Evolutionary conservation across 345 rosid species (phyloP), one percentile per base, ranked within the genome.

Genomic region (Clausena lansium): DNA sequence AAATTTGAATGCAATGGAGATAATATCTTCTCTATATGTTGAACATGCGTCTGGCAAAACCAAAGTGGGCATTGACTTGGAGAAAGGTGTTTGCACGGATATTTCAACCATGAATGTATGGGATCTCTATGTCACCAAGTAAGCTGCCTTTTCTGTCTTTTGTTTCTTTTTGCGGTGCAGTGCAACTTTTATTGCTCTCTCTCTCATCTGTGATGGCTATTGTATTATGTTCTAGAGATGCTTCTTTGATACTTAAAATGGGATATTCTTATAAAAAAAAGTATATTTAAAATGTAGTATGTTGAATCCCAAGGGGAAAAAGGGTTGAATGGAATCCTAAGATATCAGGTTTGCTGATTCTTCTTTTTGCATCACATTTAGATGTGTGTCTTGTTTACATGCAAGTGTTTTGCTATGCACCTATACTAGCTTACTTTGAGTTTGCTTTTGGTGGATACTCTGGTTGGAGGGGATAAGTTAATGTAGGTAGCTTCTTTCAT

Each of bases 21-120:
- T 97, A 71, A 97, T 94, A 83, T 94, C 97, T 6, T 86, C 97
- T 38, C 88, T 94, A 22, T 97, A 94, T 84, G 94, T 92, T 66
- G 95, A 92, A 59, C 99, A 94, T 82, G 95, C 98, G 22, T 89
- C n/a, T n/a, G n/a, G n/a, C n/a, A n/a, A n/a, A n/a, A n/a, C n/a
- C n/a, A n/a, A n/a, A n/a, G n/a, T n/a, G n/a, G n/a, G n/a, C n/a
- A n/a, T n/a, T n/a, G n/a, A n/a, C n/a, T n/a, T n/a, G n/a, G n/a
- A n/a, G n/a, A n/a, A n/a, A n/a, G n/a, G n/a, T n/a, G n/a, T n/a
- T n/a, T n/a, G n/a, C n/a, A n/a, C n/a, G n/a, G n/a, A n/a, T n/a
- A n/a, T n/a, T n/a, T n/a, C n/a, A n/a, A n/a, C n/a, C n/a, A n/a
- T n/a, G n/a, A n/a, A n/a, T n/a, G n/a, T n/a, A n/a, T n/a, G n/a